Evolutionary conservation across 768 basidiomycete species (phyloP).

Genomic region (Leccinum boreale): DNA sequence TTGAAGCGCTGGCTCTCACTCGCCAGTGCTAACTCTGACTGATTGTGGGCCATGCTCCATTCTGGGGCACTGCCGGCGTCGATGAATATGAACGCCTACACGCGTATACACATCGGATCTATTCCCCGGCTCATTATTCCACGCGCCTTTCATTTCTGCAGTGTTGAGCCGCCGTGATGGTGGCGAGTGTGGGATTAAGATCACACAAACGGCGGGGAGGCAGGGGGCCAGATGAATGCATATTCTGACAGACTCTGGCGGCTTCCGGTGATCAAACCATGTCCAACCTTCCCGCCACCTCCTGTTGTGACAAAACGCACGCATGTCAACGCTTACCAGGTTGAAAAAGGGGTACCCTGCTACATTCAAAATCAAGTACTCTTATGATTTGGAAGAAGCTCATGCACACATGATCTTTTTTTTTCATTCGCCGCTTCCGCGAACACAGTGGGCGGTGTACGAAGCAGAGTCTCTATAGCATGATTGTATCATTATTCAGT

Average conservation of each 20-base stretch:
- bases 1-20: not conserved
- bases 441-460: not conserved
- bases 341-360: not conserved
- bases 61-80: not conserved
- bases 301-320: not conserved
- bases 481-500: not conserved
- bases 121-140: not conserved
- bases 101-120: not conserved
- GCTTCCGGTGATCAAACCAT: conserved; percentile 7
- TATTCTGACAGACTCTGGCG: not conserved
- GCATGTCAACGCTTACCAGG: not conserved
- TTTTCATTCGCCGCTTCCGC: not conserved
- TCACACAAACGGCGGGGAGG: not conserved
- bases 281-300: not conserved
- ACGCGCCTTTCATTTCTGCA: conserved; percentile 15
- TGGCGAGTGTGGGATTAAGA: conserved; percentile 1
- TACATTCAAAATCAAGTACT: not conserved
- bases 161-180: conserved; percentile 1
- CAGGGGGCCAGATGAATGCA: not conserved
- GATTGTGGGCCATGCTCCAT: not conserved
- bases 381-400: not conserved
- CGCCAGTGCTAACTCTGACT: not conserved
- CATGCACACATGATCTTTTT: not conserved
- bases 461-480: not conserved
- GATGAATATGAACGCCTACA: conserved; percentile 13